These are phyloP conservation scores for Paecilomyces fulvus DNA, from an alignment of 2,329 filamentous ascomycete genomes.

Conservation along the genomic window DNA sequence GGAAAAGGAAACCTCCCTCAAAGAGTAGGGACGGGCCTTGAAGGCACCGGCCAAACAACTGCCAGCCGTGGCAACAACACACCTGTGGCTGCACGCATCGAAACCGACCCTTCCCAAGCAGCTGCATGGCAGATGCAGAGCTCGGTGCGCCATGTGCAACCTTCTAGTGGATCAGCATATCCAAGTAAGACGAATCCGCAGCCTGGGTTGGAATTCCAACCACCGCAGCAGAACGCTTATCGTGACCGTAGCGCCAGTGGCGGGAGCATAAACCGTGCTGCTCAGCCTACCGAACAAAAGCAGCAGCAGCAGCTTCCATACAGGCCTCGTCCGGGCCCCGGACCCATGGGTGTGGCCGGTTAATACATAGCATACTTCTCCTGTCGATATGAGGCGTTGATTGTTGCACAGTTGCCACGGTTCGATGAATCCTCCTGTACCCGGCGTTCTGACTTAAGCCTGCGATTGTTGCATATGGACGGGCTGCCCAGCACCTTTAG, in stretches of 20 bases:
- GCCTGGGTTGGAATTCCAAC: conserved; percentile 17
- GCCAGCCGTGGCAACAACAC: conserved; percentile 32
- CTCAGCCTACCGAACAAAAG: conserved; percentile 22
- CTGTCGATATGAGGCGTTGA: conserved; percentile 3
- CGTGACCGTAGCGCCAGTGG: conserved; percentile 29
- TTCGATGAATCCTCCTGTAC: neutral
- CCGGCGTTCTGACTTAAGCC: neutral
- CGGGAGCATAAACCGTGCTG: conserved; percentile 12
- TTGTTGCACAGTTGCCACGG: conserved; percentile 12
- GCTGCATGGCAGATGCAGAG: conserved; percentile 71
- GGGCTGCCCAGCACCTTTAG: conserved; percentile 22
- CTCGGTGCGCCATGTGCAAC: conserved; percentile 66
- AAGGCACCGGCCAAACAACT: conserved; percentile 40
- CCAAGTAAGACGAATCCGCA: conserved; percentile 17
- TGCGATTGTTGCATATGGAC: conserved; percentile 9
- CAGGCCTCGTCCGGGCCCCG: conserved; percentile 26
- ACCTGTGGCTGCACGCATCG: conserved; percentile 56
- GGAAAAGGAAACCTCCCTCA: conserved; percentile 53
- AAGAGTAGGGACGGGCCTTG: conserved; percentile 46
- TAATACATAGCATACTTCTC: conserved; percentile 11
- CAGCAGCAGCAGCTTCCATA: conserved; percentile 27
- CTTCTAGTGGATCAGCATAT: conserved; percentile 31
- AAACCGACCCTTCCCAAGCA: conserved; percentile 71
- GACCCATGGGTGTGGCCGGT: conserved; percentile 32
- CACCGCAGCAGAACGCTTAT: conserved; percentile 14